Conservation (phyloP, 441 rosid species). For the Dalechampia spathulata region DNA sequence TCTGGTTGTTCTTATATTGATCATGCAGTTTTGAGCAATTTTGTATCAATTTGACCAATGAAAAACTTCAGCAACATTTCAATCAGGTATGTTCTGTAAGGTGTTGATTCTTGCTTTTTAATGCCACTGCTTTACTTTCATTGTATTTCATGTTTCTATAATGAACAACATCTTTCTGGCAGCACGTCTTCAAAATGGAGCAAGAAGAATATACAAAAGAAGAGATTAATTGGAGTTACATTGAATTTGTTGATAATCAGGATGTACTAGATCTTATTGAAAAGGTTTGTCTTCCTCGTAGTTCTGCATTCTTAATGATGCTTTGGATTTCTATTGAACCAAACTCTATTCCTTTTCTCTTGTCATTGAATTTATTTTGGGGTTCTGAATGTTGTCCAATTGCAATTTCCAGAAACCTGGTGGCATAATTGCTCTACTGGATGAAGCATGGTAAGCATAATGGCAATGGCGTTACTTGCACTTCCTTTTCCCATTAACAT, state of each 20-base stretch:
- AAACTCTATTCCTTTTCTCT: background rate
- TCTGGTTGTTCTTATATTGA: constrained; percentile 21
- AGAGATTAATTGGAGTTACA: constrained; percentile 97
- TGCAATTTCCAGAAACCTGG: constrained; percentile 94
- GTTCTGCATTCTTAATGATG: too few species aligned
- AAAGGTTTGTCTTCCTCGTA: constrained; percentile 44
- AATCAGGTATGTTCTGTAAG: constrained; percentile 63
- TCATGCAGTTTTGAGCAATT: constrained; percentile 90
- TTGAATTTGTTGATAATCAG: constrained; percentile 91
- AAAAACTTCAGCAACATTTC: constrained; percentile 97
- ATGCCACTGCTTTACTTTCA: constrained; percentile 10
- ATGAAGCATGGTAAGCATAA: constrained; percentile 95
- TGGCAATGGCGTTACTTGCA: constrained; percentile 8
- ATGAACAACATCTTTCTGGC: constrained; percentile 20
- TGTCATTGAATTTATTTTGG: background rate
- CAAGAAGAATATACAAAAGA: constrained; percentile 98
- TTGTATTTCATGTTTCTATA: constrained; percentile 14
- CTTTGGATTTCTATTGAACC: too few species aligned
- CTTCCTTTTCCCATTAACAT: background rate
- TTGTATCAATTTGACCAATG: constrained; percentile 97
- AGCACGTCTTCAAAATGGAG: constrained; percentile 99
- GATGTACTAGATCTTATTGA: constrained; percentile 94
- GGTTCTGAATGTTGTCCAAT: constrained; percentile 3
- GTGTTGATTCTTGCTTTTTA: background rate
- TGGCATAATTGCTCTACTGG: constrained; percentile 97